Percentiles rank a stretch among this genome's conserved stretches.
These are phyloP conservation scores for Nepenthes alata DNA, from an alignment of 179 eudicot genomes.

Conservation along the genomic window DNA sequence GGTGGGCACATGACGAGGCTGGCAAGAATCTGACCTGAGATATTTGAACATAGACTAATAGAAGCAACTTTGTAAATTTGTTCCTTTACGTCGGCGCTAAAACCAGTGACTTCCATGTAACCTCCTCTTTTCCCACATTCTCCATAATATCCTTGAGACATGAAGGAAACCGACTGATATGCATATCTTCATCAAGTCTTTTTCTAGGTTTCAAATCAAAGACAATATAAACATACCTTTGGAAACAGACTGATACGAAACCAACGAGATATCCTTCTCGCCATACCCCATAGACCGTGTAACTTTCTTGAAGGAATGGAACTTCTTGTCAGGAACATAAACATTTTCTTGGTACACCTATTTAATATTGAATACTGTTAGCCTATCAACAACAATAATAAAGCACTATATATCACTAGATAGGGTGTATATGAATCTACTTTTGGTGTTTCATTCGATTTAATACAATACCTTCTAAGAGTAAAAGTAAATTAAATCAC, in stretches of 20 bases:
- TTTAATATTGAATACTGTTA: not conserved
- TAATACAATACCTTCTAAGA: no score
- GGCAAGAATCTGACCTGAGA: constrained; percentile 89
- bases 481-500: no score
- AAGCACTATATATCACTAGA: no score
- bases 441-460: no score
- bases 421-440: no score
- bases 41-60: constrained; percentile 82
- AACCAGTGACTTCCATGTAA: constrained; percentile 94
- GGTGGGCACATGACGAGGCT: constrained; percentile 96
- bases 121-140: constrained; percentile 99
- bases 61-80: constrained; percentile 95
- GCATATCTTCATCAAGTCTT: constrained; percentile 2
- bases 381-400: no score
- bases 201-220: not conserved
- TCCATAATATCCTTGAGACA: constrained; percentile 66
- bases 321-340: constrained; percentile 74
- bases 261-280: constrained; percentile 64
- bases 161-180: not conserved
- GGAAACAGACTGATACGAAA: constrained; percentile 85
- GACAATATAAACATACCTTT: constrained; percentile 41
- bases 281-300: constrained; percentile 84
- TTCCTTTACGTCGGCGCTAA: constrained; percentile 67
- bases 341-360: constrained; percentile 98
- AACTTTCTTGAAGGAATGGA: constrained; percentile 84